Conservation (phyloP, 1,139 yeast species). For the Yamadazyma atlantica region DNA sequence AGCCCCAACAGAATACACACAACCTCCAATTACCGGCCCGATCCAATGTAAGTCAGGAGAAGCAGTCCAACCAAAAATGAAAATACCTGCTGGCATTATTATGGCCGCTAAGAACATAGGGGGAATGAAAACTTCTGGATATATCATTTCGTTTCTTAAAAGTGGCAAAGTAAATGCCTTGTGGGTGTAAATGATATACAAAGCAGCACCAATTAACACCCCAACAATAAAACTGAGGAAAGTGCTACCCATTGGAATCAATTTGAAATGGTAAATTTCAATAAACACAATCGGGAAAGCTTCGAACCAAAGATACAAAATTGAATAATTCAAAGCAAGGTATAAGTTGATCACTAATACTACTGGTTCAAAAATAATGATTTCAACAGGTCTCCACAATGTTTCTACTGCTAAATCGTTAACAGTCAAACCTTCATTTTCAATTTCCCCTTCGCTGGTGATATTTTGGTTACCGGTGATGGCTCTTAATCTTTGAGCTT, state of each 20-base stretch:
- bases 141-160: constrained; percentile 34
- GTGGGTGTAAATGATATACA: constrained; percentile 21
- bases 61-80: constrained; percentile 34
- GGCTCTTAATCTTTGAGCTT: constrained; percentile 46
- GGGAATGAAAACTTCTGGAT: constrained; percentile 62
- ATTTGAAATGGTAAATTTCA: constrained; percentile 22
- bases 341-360: constrained; percentile 29
- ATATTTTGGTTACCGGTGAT: constrained; percentile 41
- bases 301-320: constrained; percentile 33
- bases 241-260: constrained; percentile 28
- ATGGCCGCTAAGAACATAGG: constrained; percentile 38
- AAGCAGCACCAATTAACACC: constrained; percentile 19
- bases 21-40: constrained; percentile 29
- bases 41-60: constrained; percentile 29
- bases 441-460: constrained; percentile 43
- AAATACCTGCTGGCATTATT: constrained; percentile 29
- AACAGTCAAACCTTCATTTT: constrained; percentile 27
- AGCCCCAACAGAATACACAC: constrained; percentile 26
- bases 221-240: constrained; percentile 23
- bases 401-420: constrained; percentile 22
- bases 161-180: constrained; percentile 25
- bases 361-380: constrained; percentile 29
- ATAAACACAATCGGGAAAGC: constrained; percentile 30
- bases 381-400: constrained; percentile 32
- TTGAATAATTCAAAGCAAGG: constrained; percentile 29